These are phyloP conservation scores for Petunia secreta DNA, from an alignment of 257 asterid genomes.

Conservation along the genomic window DNA sequence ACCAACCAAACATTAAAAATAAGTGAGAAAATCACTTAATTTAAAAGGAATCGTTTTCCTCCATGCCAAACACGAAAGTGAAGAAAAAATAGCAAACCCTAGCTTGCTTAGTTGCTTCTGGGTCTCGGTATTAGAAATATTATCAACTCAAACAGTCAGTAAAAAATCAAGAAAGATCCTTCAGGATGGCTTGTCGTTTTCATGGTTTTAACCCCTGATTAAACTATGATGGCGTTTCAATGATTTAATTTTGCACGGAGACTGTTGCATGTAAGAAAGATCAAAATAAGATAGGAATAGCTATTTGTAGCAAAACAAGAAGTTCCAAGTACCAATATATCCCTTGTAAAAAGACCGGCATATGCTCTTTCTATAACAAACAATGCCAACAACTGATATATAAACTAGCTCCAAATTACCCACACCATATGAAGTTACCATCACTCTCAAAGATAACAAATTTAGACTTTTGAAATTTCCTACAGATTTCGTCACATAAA, in stretches of 20 bases:
- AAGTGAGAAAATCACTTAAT: neutral
- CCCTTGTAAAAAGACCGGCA: neutral
- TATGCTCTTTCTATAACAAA: neutral
- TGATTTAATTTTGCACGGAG: neutral
- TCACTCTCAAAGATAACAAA: constrained; percentile 7
- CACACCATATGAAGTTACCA: neutral
- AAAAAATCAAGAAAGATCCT: neutral
- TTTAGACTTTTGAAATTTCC: constrained; percentile 14
- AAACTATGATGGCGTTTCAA: neutral
- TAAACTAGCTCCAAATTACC: neutral
- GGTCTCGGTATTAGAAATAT: neutral
- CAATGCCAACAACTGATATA: neutral
- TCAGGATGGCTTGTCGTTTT: neutral
- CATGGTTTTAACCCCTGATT: neutral
- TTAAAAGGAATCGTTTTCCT: neutral
- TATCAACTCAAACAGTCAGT: neutral
- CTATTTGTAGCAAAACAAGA: neutral
- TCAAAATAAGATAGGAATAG: neutral
- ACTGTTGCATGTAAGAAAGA: neutral
- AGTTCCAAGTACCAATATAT: neutral
- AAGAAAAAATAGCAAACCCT: neutral
- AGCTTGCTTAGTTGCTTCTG: constrained; percentile 4
- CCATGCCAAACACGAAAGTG: neutral
- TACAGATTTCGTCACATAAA: neutral
- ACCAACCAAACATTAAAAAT: constrained; percentile 4